These are phyloP conservation scores for Syncephalastrum racemosum DNA, from an alignment of 371 early-diverging fungal species.

Conservation along the genomic window DNA sequence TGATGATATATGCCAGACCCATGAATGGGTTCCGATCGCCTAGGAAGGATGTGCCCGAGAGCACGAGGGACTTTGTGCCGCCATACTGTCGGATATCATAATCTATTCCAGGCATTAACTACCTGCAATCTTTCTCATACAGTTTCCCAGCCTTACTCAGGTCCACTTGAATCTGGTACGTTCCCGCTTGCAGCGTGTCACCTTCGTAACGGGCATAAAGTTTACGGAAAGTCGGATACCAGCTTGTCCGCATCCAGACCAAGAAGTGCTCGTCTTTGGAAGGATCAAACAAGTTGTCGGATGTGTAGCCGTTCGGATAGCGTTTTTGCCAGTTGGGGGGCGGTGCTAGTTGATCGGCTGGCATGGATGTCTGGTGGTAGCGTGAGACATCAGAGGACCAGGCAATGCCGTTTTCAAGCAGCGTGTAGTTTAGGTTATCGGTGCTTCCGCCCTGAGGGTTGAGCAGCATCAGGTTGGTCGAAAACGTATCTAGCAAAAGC, in stretches of 20 bases:
- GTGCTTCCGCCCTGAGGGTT: conserved; percentile 44
- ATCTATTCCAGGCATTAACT: conserved; percentile 44
- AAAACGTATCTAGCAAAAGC: conserved; percentile 45
- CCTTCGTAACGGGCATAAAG: conserved; percentile 71
- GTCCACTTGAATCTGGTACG: conserved; percentile 55
- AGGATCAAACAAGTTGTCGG: conserved; percentile 51
- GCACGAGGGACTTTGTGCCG: conserved; percentile 92
- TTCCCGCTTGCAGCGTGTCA: conserved; percentile 48
- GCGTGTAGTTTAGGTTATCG: conserved; percentile 30
- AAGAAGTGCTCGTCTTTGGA: conserved; percentile 81
- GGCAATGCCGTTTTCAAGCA: conserved; percentile 69
- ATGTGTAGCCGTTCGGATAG: conserved; percentile 53
- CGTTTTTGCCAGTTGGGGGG: conserved; percentile 67
- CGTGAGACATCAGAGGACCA: conserved; percentile 77
- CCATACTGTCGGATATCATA: conserved; percentile 83
- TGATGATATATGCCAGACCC: conserved; percentile 91
- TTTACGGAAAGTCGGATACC: conserved; percentile 90
- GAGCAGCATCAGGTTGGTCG: conserved; percentile 36
- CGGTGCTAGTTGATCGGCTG: conserved; percentile 45
- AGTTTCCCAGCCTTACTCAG: conserved; percentile 40
- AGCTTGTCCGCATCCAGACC: conserved; percentile 95
- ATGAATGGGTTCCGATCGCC: conserved; percentile 96
- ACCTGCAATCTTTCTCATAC: not conserved
- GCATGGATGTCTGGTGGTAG: conserved; percentile 53
- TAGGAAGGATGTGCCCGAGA: conserved; percentile 91